These are phyloP conservation scores for Metschnikowia koreensis DNA, from an alignment of 805 yeast species.

Conservation along the genomic window DNA sequence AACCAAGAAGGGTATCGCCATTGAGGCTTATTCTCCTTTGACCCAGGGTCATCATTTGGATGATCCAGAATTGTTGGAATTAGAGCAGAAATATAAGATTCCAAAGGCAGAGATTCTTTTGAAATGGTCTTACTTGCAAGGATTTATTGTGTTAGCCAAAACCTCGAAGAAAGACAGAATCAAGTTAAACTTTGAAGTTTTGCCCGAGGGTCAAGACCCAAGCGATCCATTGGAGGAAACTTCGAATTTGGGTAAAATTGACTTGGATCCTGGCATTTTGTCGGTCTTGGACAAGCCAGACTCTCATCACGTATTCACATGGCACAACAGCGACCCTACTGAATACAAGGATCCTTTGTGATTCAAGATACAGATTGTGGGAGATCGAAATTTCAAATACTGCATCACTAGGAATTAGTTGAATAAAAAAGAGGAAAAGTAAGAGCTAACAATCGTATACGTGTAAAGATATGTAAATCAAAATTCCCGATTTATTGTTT, in stretches of 20 bases:
- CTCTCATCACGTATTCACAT: conserved; percentile 32
- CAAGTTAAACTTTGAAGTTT: conserved; percentile 53
- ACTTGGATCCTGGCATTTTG: conserved; percentile 38
- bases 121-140: conserved; percentile 72
- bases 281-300: conserved; percentile 36
- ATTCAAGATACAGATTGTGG: not conserved
- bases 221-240: conserved; percentile 26
- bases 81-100: conserved; percentile 50
- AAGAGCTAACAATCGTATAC: too few species aligned
- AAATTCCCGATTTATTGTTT: too few species aligned
- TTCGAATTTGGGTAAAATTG: conserved; percentile 36
- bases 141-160: conserved; percentile 70
- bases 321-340: conserved; percentile 34
- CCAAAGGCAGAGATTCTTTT: conserved; percentile 63
- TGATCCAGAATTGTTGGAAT: conserved; percentile 50
- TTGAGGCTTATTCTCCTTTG: conserved; percentile 81
- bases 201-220: conserved; percentile 26
- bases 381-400: too few species aligned
- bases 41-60: conserved; percentile 57
- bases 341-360: conserved; percentile 7
- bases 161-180: conserved; percentile 54
- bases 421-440: not conserved
- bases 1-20: conserved; percentile 50
- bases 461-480: not conserved
- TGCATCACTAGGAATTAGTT: not conserved